These are phyloP conservation scores for Saccharomyces hybrid DNA, from an alignment of 1,139 yeast genomes.

Conservation along the genomic window DNA sequence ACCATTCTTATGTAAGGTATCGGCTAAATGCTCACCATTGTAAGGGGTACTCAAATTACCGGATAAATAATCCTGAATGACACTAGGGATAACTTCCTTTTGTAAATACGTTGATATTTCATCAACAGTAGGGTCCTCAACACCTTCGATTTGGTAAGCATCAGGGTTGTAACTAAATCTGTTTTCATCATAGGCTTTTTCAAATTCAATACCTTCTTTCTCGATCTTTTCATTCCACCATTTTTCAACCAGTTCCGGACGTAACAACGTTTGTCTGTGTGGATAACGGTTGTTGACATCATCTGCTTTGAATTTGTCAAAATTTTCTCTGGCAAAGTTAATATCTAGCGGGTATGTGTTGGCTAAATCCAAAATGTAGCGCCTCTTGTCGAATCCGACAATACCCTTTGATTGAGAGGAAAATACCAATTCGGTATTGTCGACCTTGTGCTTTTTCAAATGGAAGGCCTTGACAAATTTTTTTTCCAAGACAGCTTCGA, in stretches of 20 bases:
- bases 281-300: constrained; percentile 55
- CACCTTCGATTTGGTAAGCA: constrained; percentile 48
- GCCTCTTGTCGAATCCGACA: constrained; percentile 76
- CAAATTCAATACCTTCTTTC: constrained; percentile 36
- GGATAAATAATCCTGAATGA: constrained; percentile 43
- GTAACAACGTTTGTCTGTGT: constrained; percentile 65
- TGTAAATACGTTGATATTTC: constrained; percentile 60
- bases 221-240: constrained; percentile 78
- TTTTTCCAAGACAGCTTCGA: constrained; percentile 49
- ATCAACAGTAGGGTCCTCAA: constrained; percentile 57
- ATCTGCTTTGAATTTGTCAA: constrained; percentile 30
- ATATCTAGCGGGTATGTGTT: constrained; percentile 81
- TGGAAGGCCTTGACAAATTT: constrained; percentile 71
- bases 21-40: constrained; percentile 71
- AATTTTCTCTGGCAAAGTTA: constrained; percentile 56
- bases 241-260: constrained; percentile 83
- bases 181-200: constrained; percentile 50
- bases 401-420: constrained; percentile 83
- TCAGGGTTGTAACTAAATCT: constrained; percentile 69
- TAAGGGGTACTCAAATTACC: constrained; percentile 57
- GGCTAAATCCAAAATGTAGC: constrained; percentile 76
- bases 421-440: constrained; percentile 48
- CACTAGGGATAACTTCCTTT: constrained; percentile 53
- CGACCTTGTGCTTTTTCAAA: constrained; percentile 58
- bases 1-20: constrained; percentile 68